A percentile compares a stretch with the other conserved stretches of the same genome.
Conservation (phyloP, 371 early-diverging fungal genomes). For the Mortierella sp. region DNA sequence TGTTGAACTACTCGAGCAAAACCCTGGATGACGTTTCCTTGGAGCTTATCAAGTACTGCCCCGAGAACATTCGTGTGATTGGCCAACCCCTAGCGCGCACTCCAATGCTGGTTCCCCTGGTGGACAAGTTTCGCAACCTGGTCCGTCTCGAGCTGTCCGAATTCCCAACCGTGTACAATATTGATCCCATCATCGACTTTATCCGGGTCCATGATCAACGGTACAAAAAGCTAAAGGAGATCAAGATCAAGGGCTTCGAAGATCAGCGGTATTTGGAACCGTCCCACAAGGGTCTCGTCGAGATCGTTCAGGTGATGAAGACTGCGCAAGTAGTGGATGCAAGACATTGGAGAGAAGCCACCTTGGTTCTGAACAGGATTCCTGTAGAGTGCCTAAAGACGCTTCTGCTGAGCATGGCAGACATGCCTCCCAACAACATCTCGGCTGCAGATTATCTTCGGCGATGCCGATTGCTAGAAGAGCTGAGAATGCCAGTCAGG, state of each 20-base stretch:
- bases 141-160: slow-evolving; percentile 43
- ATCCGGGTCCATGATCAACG: slow-evolving; percentile 41
- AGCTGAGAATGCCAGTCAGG: slow-evolving; percentile 34
- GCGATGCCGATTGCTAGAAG: slow-evolving; percentile 21
- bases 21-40: slow-evolving; percentile 18
- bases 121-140: slow-evolving; percentile 22
- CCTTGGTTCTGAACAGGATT: slow-evolving; percentile 28
- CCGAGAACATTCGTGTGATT: slow-evolving; percentile 30
- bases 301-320: slow-evolving; percentile 41
- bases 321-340: slow-evolving; percentile 47
- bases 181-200: slow-evolving; percentile 40
- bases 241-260: slow-evolving; percentile 43
- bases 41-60: slow-evolving; percentile 20
- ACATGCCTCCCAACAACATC: slow-evolving; percentile 25
- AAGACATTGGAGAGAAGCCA: slow-evolving; percentile 47
- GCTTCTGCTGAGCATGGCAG: slow-evolving; percentile 25
- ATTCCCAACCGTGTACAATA: slow-evolving; percentile 19
- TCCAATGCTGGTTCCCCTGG: slow-evolving; percentile 11
- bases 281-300: slow-evolving; percentile 20
- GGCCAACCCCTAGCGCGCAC: slow-evolving; percentile 31
- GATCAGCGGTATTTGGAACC: slow-evolving; percentile 15
- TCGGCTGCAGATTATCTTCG: slow-evolving; percentile 20
- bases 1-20: slow-evolving; percentile 16
- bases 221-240: slow-evolving; percentile 39
- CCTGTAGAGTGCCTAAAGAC: slow-evolving; percentile 39